phyloP scores from a whole-genome alignment of 164 flowering plant species.

The Litsea cubeba region DNA sequence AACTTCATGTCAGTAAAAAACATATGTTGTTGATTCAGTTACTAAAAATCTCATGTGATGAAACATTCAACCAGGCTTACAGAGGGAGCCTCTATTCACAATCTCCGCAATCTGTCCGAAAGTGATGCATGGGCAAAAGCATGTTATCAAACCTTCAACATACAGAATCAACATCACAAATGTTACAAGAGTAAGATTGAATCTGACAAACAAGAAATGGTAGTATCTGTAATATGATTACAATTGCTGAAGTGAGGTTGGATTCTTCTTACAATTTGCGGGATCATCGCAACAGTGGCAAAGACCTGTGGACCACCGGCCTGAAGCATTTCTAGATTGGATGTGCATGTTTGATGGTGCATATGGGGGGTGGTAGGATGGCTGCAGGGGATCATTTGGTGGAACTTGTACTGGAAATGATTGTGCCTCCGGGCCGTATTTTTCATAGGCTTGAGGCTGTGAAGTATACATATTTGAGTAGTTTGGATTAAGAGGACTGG shows the following conservation, averaged over 20 bases:
- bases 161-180: neutral
- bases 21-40: neutral
- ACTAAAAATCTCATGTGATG: neutral
- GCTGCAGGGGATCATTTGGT: neutral
- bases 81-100: constrained; percentile 23
- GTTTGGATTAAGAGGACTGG: neutral
- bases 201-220: too few species aligned
- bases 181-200: neutral
- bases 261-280: constrained; percentile 31
- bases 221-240: too few species aligned
- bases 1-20: constrained; percentile 1
- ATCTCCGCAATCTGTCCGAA: constrained; percentile 51
- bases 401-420: constrained; percentile 1
- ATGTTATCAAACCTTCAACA: constrained; percentile 33
- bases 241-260: neutral
- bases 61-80: constrained; percentile 20
- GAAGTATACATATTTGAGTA: neutral
- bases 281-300: constrained; percentile 53
- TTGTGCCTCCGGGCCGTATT: neutral
- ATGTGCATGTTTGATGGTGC: constrained; percentile 2
- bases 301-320: constrained; percentile 41
- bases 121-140: constrained; percentile 50
- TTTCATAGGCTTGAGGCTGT: neutral
- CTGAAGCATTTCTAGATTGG: neutral
- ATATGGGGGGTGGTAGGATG: neutral